phyloP scores from a whole-genome alignment of 257 asterid genomes.

The Euphrasia confusa region DNA sequence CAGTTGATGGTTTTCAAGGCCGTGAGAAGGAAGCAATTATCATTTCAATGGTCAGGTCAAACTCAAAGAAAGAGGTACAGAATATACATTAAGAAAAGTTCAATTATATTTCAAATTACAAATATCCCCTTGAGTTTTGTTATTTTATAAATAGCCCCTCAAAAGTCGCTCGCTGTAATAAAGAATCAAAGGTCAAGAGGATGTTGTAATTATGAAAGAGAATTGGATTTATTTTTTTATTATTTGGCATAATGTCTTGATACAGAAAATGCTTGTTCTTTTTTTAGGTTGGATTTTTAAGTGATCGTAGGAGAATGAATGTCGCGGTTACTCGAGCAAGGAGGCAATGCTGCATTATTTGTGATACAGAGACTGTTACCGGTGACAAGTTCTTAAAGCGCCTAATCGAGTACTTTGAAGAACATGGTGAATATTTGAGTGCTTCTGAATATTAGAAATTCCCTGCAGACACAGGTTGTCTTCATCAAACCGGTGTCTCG shows the following conservation, averaged over 20 bases:
- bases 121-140: background rate
- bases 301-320: constrained; percentile 92
- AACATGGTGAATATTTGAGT: constrained; percentile 86
- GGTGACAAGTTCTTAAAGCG: constrained; percentile 86
- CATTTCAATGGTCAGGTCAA: constrained; percentile 96
- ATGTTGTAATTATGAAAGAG: background rate
- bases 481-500: constrained; percentile 16
- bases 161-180: background rate
- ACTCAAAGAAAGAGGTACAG: constrained; percentile 84
- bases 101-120: background rate
- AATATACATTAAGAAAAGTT: background rate
- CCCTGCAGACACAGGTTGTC: constrained; percentile 9
- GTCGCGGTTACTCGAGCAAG: constrained; percentile 98
- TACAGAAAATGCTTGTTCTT: constrained; percentile 4
- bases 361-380: constrained; percentile 91
- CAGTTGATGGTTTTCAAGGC: constrained; percentile 98
- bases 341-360: constrained; percentile 84
- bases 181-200: background rate
- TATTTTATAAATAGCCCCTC: background rate
- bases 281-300: constrained; percentile 84
- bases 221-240: constrained; percentile 2
- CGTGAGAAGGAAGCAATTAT: constrained; percentile 96
- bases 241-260: constrained; percentile 6
- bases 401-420: constrained; percentile 81
- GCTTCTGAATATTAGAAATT: constrained; percentile 61